Conservation (phyloP, 176 grass and related monocot species). For the Aechmea fasciata region DNA sequence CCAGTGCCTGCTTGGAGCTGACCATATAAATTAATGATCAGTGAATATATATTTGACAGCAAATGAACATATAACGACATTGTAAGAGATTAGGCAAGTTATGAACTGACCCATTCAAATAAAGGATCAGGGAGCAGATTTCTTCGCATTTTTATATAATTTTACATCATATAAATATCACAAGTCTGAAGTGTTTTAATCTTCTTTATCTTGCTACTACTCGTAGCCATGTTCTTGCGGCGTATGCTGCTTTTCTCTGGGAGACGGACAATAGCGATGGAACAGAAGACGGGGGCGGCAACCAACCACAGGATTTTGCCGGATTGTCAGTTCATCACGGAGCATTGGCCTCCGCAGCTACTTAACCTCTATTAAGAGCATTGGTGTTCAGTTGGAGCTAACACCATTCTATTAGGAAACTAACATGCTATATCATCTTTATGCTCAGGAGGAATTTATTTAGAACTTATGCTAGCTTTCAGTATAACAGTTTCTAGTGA, state of each 20-base stretch:
- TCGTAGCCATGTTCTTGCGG: conserved; percentile 63
- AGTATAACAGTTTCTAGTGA: no score
- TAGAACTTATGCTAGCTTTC: background rate
- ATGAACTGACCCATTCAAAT: no score
- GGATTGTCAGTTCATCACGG: conserved; percentile 3
- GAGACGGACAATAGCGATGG: conserved; percentile 35
- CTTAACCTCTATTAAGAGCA: background rate
- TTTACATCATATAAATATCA: conserved; percentile 1
- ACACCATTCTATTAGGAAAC: background rate
- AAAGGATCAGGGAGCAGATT: no score
- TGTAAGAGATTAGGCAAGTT: no score
- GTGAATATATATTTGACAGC: no score
- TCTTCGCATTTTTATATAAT: no score
- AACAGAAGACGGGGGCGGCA: conserved; percentile 3
- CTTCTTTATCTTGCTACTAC: background rate
- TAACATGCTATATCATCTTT: background rate
- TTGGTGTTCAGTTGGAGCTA: background rate
- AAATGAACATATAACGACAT: no score
- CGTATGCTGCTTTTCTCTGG: conserved; percentile 82
- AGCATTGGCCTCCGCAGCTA: conserved; percentile 1
- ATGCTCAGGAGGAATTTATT: background rate
- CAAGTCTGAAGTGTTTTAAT: background rate
- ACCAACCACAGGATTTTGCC: conserved; percentile 2
- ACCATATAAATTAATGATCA: no score
- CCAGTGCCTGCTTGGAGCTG: no score